A percentile compares a stretch with the other conserved stretches of the same genome.
Conservation (phyloP, 2,329 filamentous ascomycete species). For the Arthroderma sp. region DNA sequence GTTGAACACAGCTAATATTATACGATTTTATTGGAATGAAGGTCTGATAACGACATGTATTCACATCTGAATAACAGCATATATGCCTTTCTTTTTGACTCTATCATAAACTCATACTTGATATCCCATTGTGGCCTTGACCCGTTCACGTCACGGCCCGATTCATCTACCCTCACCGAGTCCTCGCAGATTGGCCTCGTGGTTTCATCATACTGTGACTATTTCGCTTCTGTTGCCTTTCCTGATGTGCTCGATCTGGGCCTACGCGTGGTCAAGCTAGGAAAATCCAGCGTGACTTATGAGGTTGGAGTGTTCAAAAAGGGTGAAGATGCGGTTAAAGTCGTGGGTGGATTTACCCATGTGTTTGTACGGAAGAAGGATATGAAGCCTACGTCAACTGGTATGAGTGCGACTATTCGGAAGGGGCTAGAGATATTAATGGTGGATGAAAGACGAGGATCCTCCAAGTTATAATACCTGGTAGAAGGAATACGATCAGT, state of each 20-base stretch:
- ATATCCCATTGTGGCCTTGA: slow-evolving; percentile 63
- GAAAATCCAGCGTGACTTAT: slow-evolving; percentile 77
- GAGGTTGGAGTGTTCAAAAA: slow-evolving; percentile 77
- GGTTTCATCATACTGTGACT: slow-evolving; percentile 75
- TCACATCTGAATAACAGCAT: slow-evolving; percentile 84
- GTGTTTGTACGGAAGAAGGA: slow-evolving; percentile 68
- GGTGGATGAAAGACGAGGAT: slow-evolving; percentile 17
- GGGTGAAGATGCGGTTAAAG: slow-evolving; percentile 60
- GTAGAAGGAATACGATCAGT: neutral
- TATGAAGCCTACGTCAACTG: slow-evolving; percentile 40
- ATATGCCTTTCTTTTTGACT: slow-evolving; percentile 81
- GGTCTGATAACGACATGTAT: slow-evolving; percentile 93
- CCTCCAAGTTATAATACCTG: neutral
- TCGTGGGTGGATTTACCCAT: slow-evolving; percentile 76
- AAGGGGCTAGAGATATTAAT: slow-evolving; percentile 47
- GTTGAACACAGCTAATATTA: neutral
- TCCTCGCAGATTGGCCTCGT: slow-evolving; percentile 66
- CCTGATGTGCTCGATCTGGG: slow-evolving; percentile 72
- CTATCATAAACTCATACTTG: slow-evolving; percentile 78
- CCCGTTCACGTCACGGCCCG: slow-evolving; percentile 60
- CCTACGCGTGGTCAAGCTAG: slow-evolving; percentile 69
- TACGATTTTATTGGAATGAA: slow-evolving; percentile 24
- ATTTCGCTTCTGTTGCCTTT: slow-evolving; percentile 69
- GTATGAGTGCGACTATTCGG: slow-evolving; percentile 31
- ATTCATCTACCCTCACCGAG: slow-evolving; percentile 27